Conservation (phyloP, 2,329 filamentous ascomycete genomes). For the Claviceps monticola region DNA sequence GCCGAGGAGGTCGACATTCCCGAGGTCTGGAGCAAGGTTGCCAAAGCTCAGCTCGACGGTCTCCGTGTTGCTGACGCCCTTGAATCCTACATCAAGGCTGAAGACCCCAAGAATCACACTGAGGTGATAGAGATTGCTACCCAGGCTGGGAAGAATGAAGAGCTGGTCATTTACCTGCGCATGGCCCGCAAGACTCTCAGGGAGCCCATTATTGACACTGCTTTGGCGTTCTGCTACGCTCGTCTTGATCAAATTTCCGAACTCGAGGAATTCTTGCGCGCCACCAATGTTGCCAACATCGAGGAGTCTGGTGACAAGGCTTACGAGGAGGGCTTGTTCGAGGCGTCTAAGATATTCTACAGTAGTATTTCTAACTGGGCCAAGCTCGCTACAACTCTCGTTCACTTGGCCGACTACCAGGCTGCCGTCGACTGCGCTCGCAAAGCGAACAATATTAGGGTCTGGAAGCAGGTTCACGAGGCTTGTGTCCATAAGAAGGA, state of each 20-base stretch:
- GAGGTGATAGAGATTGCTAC: conserved; percentile 96
- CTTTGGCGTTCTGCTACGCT: conserved; percentile 84
- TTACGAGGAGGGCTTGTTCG: conserved; percentile 83
- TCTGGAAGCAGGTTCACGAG: conserved; percentile 97
- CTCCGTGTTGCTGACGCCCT: conserved; percentile 86
- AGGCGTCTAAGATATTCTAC: conserved; percentile 98
- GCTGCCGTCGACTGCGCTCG: conserved; percentile 93
- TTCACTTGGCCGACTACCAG: conserved; percentile 96
- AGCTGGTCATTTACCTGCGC: conserved; percentile 87
- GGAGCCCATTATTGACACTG: conserved; percentile 87
- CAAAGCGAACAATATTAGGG: conserved; percentile 98
- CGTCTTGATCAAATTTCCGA: conserved; percentile 83
- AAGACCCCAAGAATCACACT: conserved; percentile 80
- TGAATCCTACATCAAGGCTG: conserved; percentile 92
- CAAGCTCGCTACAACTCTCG: conserved; percentile 91
- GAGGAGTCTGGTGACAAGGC: conserved; percentile 98
- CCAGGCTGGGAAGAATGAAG: conserved; percentile 92
- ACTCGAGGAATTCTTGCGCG: conserved; percentile 88
- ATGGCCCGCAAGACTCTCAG: conserved; percentile 97
- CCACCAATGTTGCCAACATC: conserved; percentile 87
- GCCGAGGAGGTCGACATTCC: conserved; percentile 88
- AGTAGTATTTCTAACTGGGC: conserved; percentile 99
- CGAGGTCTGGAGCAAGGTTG: conserved; percentile 96
- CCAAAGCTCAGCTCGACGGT: conserved; percentile 93
- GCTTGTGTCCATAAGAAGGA: conserved; percentile 97